A percentile compares a stretch with the other conserved stretches of the same genome.
phyloP scores from a whole-genome alignment of 2,329 filamentous ascomycete species.

The Clonostachys sp. region DNA sequence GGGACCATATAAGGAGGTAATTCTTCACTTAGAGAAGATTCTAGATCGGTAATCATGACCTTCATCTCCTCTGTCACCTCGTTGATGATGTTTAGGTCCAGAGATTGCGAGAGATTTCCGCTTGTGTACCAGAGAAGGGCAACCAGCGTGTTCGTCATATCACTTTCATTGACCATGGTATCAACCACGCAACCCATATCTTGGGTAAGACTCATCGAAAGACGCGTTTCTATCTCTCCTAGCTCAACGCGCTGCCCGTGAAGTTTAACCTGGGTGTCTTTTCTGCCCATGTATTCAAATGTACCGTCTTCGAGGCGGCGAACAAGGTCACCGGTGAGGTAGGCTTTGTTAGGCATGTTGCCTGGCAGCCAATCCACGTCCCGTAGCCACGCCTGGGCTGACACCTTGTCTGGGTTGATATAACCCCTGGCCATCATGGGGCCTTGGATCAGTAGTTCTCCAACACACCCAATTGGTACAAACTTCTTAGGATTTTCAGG shows the following conservation, averaged over 20 bases:
- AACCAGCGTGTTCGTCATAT: background rate
- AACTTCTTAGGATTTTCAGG: constrained; percentile 6
- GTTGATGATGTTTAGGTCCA: too few species aligned
- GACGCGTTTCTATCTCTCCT: constrained; percentile 1
- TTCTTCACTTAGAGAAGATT: background rate
- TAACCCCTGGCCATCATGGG: constrained; percentile 10
- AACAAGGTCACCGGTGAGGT: constrained; percentile 1
- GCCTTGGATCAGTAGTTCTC: constrained; percentile 12
- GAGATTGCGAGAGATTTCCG: background rate
- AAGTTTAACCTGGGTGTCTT: constrained; percentile 1
- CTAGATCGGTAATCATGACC: background rate
- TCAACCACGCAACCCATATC: background rate
- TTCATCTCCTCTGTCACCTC: constrained; percentile 1
- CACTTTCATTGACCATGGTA: background rate
- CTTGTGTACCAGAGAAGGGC: background rate
- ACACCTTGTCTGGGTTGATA: constrained; percentile 1
- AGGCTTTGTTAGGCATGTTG: background rate
- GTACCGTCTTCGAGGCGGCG: constrained; percentile 2
- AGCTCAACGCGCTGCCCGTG: constrained; percentile 3
- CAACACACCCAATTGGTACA: constrained; percentile 8
- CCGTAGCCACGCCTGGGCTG: constrained; percentile 2
- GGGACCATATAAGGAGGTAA: constrained; percentile 24
- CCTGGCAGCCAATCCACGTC: constrained; percentile 4
- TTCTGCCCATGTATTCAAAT: constrained; percentile 2
- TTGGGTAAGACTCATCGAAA: background rate